These are phyloP conservation scores for Penicillium cataractarum DNA, from an alignment of 495 filamentous ascomycete species.

Conservation along the genomic window DNA sequence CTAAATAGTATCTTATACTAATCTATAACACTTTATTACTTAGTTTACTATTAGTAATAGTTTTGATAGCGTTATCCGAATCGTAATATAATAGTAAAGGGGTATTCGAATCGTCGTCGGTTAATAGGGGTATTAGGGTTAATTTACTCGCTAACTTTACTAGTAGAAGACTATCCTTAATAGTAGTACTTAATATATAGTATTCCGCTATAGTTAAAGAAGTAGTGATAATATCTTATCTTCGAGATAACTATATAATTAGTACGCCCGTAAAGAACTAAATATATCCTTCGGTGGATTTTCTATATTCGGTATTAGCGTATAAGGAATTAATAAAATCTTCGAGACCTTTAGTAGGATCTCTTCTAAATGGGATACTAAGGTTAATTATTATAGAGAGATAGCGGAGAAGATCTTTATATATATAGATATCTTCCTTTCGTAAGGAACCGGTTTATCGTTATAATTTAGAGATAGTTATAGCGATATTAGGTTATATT, in stretches of 20 bases:
- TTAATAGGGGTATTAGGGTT: too few species aligned
- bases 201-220: too few species aligned
- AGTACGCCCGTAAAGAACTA: neutral
- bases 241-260: neutral
- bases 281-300: neutral
- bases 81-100: too few species aligned
- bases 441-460: too few species aligned
- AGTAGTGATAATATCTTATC: slow-evolving; percentile 1
- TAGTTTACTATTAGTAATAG: too few species aligned
- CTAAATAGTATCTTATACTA: too few species aligned
- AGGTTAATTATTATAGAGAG: neutral
- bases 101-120: too few species aligned
- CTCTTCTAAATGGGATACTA: neutral
- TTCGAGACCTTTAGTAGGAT: neutral
- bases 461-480: neutral
- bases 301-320: neutral
- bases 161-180: too few species aligned
- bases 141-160: too few species aligned
- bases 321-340: neutral
- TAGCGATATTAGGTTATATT: neutral
- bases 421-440: neutral
- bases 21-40: too few species aligned
- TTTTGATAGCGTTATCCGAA: too few species aligned
- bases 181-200: too few species aligned
- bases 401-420: neutral